Evolutionary conservation across 768 basidiomycete genomes (phyloP), one percentile per base, ranked within the genome.

Genomic region (Mycena pura): DNA sequence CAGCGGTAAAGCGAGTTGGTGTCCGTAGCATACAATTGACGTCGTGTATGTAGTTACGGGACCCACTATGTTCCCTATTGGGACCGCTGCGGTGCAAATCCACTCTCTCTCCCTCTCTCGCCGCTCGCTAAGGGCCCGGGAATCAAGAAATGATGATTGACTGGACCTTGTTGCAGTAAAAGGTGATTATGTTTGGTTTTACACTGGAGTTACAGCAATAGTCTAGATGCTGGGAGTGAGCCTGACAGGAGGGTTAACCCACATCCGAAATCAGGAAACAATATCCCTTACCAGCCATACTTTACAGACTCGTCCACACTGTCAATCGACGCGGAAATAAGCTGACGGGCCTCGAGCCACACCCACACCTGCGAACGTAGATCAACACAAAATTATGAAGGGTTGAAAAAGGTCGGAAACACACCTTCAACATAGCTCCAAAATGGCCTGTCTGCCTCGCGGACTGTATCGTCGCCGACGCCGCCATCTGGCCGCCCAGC

Each of bases 401-500:
- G 49, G 46, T 31, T 15, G 21, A 36, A 28, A 7, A 25, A 52
- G 3, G n/a, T 29, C 24, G 21, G 46, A 27, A n/a, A 45, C 82
- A 62, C 55, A 93, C 94, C 86, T 99, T 99, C 64, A 96, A 74
- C 80, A 99, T 86, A 0, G 93, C 86, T 19, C 91, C 91, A 10
- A 97, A 74, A 71, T 95, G 87, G 25, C 89, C 86, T 8, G 81
- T 83, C 3, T 90, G 88, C 43, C 91, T 79, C 62, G 78, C 83
- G 56, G 69, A 85, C 75, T 65, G 41, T 25, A 78, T 84, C 68
- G 72, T 78, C 70, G 74, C 85, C 68, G 88, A 84, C 13, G 84
- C 86, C 5, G 93, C 90, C 90, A 99, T 95, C 77, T 96, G 92
- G 56, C 90, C 84, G 13, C 96, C 95, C 14, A 99, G 78, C 73